Evolutionary conservation across 202 grass and related monocot genomes (phyloP), one percentile per base, ranked within the genome.

Genomic region (Eragrostis tef): DNA sequence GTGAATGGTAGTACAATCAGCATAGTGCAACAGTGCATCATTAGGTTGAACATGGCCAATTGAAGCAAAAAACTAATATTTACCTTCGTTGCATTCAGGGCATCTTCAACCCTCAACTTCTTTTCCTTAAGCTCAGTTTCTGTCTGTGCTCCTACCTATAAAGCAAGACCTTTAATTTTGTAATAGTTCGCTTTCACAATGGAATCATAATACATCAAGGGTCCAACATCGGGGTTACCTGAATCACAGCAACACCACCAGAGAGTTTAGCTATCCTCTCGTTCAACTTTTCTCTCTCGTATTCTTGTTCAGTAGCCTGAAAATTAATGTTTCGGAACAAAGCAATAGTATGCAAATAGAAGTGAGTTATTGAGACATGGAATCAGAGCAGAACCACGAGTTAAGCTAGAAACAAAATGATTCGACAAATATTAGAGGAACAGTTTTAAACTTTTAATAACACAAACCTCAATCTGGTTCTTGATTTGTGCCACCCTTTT

Each of bases 111-210:
- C 88, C 92, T 93, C 76, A 98, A 60, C 80, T 98, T 98, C 81
- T 98, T 98, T 82, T 93, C 94, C 72, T 94, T 97, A 25, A 98
- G 74, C 45, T 98, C 94, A 50, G 90, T 98, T 86, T 94, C 94
- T 45, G 94, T 97, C 84, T 94, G 94, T 42, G 94, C 94, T 82
- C 94, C 94, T 47, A 97, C 92, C 94, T 97, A 84, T 19, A 71
- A 78, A 64, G 6, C 54, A 81, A 65, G 2, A 60, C 19, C 54
- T 20, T 20, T 15, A 22, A 74, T 74, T 73, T n/a, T 19, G 5
- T 22, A 73, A 21, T 39, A 52, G 9, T 49, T 59, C 54, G 73
- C 61, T 27, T 83, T 29, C 50, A 14, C 48, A 26, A 67, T 66
- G 26, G 52, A 11, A 48, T n/a, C 1, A 24, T 34, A 68, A 47